Evolutionary conservation across 805 yeast species (phyloP), one percentile per base, ranked within the genome.

Genomic region (Starmerella apis): DNA sequence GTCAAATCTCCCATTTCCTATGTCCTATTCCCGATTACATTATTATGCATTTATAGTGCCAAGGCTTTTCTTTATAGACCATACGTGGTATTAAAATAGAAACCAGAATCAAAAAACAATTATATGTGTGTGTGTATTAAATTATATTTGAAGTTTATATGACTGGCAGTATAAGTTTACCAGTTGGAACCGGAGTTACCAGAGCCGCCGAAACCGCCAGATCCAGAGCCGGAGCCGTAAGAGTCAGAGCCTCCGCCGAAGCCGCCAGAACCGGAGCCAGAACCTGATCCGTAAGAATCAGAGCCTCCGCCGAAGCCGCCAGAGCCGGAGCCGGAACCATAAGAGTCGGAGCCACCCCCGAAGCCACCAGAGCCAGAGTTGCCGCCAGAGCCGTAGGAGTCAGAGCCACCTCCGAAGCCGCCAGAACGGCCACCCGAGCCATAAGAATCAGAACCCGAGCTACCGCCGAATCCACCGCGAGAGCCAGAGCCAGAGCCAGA

Each of bases 331-430:
- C 30, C 30, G 11, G 30, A 27, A 11, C 30, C 30, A 11, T 27
- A 27, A 11, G 65, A 62, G 41, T 68, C 68, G 9, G 64, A 60
- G 49, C 59, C 50, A 45, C 43, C 47, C 47, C 55, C 43, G 37
- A 62, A 59, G 46, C 59, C 43, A 23, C 43, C 43, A 14, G 43
- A 38, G 43, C 43, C 43, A 23, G 43, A 38, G 46, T 22, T 37
- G 16, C 67, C 63, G 59, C 68, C 63, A 30, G 67, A 63, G 30
- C 65, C 62, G 32, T 67, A 69, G 51, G 49, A 45, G 56, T 10
- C 28, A 7, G 25, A 22, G 28, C n/a, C 23, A 9, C 67, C 63
- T 59, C 68, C 63, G 31, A 67, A 63, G 27, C 65, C 62, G 32
- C 68, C 69, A 50, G 49, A 46, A 56, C 54, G 51, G 51, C 62